A percentile compares a stretch with the other conserved stretches of the same genome.
phyloP scores from a whole-genome alignment of 2,329 filamentous ascomycete genomes.

The Aureobasidium sp. region DNA sequence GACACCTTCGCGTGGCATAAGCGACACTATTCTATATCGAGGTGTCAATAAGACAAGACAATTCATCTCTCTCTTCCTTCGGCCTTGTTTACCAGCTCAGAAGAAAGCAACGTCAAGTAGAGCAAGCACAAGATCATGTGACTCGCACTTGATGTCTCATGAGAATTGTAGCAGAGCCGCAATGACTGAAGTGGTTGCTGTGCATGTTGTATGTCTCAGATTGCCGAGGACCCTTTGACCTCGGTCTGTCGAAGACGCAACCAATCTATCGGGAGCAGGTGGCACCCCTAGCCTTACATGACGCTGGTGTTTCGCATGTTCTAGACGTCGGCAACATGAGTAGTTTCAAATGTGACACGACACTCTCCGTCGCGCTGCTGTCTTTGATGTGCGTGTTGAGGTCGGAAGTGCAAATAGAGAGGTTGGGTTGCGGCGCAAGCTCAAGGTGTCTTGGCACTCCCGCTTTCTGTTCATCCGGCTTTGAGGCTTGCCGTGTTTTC shows the following conservation, averaged over 20 bases:
- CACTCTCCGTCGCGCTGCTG: background rate
- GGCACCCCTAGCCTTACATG: no score
- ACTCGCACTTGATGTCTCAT: background rate
- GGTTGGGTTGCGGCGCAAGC: background rate
- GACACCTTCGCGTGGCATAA: background rate
- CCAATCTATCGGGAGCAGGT: background rate
- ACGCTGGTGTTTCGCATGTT: background rate
- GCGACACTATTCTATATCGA: background rate
- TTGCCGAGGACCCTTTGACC: background rate
- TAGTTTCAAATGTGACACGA: no score
- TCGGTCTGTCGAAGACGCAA: background rate
- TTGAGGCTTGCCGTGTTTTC: background rate
- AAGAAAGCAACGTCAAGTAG: background rate
- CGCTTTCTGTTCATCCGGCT: background rate
- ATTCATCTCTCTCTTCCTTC: no score
- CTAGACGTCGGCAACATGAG: no score
- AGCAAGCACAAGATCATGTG: background rate
- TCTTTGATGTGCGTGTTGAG: background rate
- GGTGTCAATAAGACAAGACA: background rate
- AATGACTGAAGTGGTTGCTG: background rate
- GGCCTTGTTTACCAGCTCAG: no score
- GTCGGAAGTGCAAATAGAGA: no score
- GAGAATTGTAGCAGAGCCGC: background rate
- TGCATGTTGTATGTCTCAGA: background rate
- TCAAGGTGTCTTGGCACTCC: background rate